These are phyloP conservation scores for Neoscytalidium dimidiatum DNA, from an alignment of 2,329 filamentous ascomycete species.

Conservation along the genomic window DNA sequence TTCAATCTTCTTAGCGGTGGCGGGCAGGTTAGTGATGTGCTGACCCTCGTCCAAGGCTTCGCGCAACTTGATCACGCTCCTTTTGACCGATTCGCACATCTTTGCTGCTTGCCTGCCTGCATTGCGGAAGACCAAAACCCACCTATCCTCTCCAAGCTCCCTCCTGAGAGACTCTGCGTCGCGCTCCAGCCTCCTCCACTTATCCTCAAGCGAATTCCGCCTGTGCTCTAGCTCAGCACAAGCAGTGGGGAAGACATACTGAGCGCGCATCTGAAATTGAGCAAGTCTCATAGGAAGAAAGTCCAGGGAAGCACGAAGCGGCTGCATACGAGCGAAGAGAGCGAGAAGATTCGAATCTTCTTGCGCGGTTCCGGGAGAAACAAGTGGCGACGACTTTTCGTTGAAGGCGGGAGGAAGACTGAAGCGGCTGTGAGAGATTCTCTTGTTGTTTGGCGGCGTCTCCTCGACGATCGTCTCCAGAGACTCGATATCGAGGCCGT, in stretches of 20 bases:
- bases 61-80: constrained; percentile 78
- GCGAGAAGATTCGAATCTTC: constrained; percentile 88
- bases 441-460: constrained; percentile 61
- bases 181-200: constrained; percentile 83
- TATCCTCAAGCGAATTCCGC: constrained; percentile 73
- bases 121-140: constrained; percentile 93
- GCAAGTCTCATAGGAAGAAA: constrained; percentile 94
- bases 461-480: constrained; percentile 94
- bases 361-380: constrained; percentile 59
- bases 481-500: constrained; percentile 75
- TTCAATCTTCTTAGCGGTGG: constrained; percentile 80
- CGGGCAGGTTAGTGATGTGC: constrained; percentile 55
- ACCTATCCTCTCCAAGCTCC: constrained; percentile 92
- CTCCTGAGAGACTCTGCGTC: constrained; percentile 88
- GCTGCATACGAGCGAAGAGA: constrained; percentile 93
- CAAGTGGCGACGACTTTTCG: constrained; percentile 56
- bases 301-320: constrained; percentile 86
- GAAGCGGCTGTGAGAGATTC: constrained; percentile 63
- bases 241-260: constrained; percentile 80
- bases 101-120: constrained; percentile 90
- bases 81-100: constrained; percentile 93
- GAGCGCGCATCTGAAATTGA: constrained; percentile 78
- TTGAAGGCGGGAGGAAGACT: constrained; percentile 64
- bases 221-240: constrained; percentile 85
- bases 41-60: constrained; percentile 71